Conservation (phyloP, 805 yeast genomes). For the Lachancea cidri region DNA sequence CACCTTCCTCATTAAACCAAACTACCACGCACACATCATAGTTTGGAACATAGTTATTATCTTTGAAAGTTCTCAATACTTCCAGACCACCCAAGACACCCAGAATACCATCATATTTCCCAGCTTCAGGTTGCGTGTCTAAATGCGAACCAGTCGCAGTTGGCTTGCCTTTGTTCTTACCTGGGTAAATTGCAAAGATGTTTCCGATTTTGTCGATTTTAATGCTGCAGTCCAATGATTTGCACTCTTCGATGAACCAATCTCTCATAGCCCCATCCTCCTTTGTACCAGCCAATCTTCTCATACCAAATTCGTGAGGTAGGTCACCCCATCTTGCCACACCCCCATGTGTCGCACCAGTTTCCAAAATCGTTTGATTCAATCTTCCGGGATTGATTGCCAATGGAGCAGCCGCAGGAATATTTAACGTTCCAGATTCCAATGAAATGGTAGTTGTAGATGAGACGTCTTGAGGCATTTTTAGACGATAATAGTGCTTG, state of each 20-base stretch:
- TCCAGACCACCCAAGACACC: constrained; percentile 68
- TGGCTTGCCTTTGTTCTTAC: constrained; percentile 45
- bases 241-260: constrained; percentile 55
- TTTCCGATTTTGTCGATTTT: constrained; percentile 63
- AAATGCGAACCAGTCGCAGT: constrained; percentile 70
- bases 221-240: constrained; percentile 50
- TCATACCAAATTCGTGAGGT: constrained; percentile 59
- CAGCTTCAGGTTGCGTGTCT: constrained; percentile 77
- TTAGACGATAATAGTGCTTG: no score
- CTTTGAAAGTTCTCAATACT: constrained; percentile 59
- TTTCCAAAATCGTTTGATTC: constrained; percentile 54
- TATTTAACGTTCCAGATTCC: constrained; percentile 11
- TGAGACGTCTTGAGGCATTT: constrained; percentile 2
- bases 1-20: constrained; percentile 81
- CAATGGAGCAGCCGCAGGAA: constrained; percentile 25
- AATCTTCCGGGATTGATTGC: constrained; percentile 39
- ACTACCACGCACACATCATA: constrained; percentile 60
- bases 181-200: constrained; percentile 62
- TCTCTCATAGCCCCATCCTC: constrained; percentile 60
- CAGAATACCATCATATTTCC: constrained; percentile 66
- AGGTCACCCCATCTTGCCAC: constrained; percentile 55
- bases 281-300: constrained; percentile 58
- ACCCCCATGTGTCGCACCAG: constrained; percentile 56
- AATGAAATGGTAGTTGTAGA: constrained; percentile 5
- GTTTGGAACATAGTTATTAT: constrained; percentile 52